phyloP scores from a whole-genome alignment of 306 rosid species.

The Medicago ruthenica region DNA sequence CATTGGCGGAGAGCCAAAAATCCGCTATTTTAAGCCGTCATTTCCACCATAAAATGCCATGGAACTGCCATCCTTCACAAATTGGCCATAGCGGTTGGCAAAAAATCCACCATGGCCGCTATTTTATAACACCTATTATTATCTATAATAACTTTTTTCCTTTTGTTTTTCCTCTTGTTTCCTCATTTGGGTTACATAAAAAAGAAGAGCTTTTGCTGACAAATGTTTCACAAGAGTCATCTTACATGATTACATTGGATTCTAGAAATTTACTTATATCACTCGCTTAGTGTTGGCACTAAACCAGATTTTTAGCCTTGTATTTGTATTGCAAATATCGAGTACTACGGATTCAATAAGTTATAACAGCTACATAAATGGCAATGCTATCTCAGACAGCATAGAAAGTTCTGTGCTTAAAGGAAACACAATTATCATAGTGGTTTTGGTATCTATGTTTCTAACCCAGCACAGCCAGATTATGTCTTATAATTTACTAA shows the following conservation, averaged over 20 bases:
- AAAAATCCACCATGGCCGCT: not conserved
- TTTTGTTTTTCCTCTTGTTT: not conserved
- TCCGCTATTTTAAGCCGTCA: not conserved
- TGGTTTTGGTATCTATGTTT: not conserved
- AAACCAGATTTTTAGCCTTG: conserved; percentile 7
- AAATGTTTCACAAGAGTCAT: conserved; percentile 27
- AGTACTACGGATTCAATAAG: not conserved
- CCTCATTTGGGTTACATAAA: conserved; percentile 9
- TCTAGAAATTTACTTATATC: not conserved
- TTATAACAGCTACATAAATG: conserved; percentile 11
- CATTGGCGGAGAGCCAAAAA: not conserved
- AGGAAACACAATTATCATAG: not conserved
- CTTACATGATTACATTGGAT: conserved; percentile 22
- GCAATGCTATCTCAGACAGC: not conserved
- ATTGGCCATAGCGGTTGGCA: not conserved
- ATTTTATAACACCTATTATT: conserved; percentile 7
- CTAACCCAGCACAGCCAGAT: conserved; percentile 20
- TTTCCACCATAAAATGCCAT: not conserved
- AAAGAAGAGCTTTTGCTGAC: not conserved
- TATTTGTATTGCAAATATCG: not conserved
- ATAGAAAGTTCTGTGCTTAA: conserved; percentile 1
- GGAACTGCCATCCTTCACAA: not conserved
- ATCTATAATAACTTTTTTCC: not conserved
- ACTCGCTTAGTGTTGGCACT: not conserved
- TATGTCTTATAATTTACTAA: conserved; percentile 11